Conservation (phyloP, 345 rosid genomes). For the Brassica carinata region DNA sequence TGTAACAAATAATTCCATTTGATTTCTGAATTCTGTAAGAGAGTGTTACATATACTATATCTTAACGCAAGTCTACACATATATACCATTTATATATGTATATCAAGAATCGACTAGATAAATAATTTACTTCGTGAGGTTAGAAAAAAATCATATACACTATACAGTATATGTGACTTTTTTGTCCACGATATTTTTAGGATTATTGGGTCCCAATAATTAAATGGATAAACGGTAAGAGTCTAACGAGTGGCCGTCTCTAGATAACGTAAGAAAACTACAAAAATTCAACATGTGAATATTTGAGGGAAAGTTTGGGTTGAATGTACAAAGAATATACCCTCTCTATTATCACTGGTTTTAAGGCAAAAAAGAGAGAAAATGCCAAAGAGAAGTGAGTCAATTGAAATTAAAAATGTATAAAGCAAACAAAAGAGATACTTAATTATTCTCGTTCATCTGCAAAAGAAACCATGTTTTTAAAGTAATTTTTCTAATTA, state of each 20-base stretch:
- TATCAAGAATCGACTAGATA: background rate
- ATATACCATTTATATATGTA: background rate
- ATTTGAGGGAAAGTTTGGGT: slow-evolving; percentile 30
- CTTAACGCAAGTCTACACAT: background rate
- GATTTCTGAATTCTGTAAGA: background rate
- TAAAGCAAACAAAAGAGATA: slow-evolving; percentile 39
- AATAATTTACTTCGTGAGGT: background rate
- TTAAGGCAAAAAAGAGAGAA: slow-evolving; percentile 25
- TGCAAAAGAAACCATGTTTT: slow-evolving; percentile 43
- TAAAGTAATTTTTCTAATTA: slow-evolving; percentile 37
- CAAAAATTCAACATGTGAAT: slow-evolving; percentile 39
- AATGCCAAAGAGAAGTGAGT: slow-evolving; percentile 39
- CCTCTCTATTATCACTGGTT: slow-evolving; percentile 31
- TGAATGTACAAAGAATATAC: slow-evolving; percentile 43
- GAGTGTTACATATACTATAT: background rate
- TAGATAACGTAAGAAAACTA: slow-evolving; percentile 38
- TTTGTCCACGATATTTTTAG: background rate
- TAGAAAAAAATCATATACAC: background rate
- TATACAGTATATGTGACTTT: background rate
- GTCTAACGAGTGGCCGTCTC: slow-evolving; percentile 36
- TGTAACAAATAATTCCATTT: background rate
- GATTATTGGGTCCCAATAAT: slow-evolving; percentile 27
- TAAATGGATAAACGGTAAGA: slow-evolving; percentile 35
- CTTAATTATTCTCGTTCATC: slow-evolving; percentile 43
- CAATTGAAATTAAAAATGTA: slow-evolving; percentile 22